phyloP scores from a whole-genome alignment of 2,329 filamentous ascomycete species.

The Aaosphaeria pasadenensis region DNA sequence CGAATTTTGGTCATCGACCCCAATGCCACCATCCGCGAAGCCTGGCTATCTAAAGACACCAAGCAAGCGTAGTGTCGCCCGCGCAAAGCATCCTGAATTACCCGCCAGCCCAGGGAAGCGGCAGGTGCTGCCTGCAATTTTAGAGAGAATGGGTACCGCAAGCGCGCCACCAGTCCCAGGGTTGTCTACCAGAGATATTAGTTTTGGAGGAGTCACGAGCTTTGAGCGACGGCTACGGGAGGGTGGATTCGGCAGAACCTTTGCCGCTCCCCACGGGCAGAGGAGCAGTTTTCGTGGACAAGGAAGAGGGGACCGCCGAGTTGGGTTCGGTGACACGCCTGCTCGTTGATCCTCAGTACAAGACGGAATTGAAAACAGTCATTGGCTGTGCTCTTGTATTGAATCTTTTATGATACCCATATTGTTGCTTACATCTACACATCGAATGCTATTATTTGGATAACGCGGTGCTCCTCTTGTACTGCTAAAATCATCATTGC shows the following conservation, averaged over 20 bases:
- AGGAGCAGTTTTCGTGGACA: too few relatives aligned
- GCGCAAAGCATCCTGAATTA: slow-evolving; percentile 29
- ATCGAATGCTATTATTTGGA: too few relatives aligned
- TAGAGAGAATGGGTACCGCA: slow-evolving; percentile 13
- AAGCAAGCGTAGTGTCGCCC: slow-evolving; percentile 37
- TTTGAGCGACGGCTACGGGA: slow-evolving; percentile 30
- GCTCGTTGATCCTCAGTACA: too few relatives aligned
- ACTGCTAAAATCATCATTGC: too few relatives aligned
- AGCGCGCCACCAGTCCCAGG: slow-evolving; percentile 27
- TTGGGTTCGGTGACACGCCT: too few relatives aligned
- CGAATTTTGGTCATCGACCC: slow-evolving; percentile 26
- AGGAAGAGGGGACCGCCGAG: too few relatives aligned
- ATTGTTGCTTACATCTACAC: too few relatives aligned
- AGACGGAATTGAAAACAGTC: too few relatives aligned
- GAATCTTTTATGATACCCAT: too few relatives aligned
- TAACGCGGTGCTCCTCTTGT: too few relatives aligned
- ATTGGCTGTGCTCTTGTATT: too few relatives aligned
- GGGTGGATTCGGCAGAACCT: slow-evolving; percentile 11
- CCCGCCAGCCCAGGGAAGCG: slow-evolving; percentile 23
- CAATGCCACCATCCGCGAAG: slow-evolving; percentile 14
- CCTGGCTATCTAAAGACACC: slow-evolving; percentile 48
- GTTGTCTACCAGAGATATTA: slow-evolving; percentile 2
- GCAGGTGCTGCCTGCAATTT: slow-evolving; percentile 3
- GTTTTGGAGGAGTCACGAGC: slow-evolving; percentile 21
- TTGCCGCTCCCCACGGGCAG: too few relatives aligned